phyloP scores from a whole-genome alignment of 352 stramenopile species.

The Globisporangium cederbergense region DNA sequence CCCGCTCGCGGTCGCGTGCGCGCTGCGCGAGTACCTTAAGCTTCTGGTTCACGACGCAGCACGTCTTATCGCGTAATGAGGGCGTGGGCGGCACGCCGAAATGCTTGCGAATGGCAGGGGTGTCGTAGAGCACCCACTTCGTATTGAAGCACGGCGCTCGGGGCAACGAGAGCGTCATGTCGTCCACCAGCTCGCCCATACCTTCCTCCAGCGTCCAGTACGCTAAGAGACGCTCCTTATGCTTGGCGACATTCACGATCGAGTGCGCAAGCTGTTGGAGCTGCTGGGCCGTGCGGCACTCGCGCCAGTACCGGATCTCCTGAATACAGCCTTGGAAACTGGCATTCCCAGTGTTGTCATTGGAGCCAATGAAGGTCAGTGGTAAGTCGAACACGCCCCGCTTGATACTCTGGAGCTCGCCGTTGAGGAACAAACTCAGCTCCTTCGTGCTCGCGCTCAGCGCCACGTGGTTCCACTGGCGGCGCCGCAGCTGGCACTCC shows the following conservation, averaged over 20 bases:
- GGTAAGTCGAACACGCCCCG: constrained; percentile 58
- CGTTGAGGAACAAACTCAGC: constrained; percentile 50
- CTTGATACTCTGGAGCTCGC: constrained; percentile 32
- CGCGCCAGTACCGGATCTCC: constrained; percentile 68
- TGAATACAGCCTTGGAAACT: constrained; percentile 66
- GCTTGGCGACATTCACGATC: constrained; percentile 43
- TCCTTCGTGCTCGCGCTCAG: constrained; percentile 47
- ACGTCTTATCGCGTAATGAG: constrained; percentile 58
- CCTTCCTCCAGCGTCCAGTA: constrained; percentile 84
- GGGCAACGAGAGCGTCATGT: constrained; percentile 55
- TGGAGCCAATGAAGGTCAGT: constrained; percentile 39
- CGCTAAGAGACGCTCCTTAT: constrained; percentile 28
- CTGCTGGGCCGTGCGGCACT: constrained; percentile 32
- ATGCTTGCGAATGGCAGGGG: constrained; percentile 31
- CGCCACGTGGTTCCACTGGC: constrained; percentile 61
- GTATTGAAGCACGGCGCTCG: constrained; percentile 44
- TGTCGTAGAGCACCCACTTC: constrained; percentile 52
- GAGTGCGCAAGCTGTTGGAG: constrained; percentile 28
- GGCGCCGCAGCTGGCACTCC: constrained; percentile 31
- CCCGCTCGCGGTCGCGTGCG: constrained; percentile 39
- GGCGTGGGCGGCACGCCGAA: constrained; percentile 59
- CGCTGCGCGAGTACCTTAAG: constrained; percentile 62
- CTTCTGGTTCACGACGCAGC: constrained; percentile 65
- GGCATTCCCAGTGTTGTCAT: constrained; percentile 11
- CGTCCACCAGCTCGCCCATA: constrained; percentile 64